Base-by-base conservation (phyloP, 352 stramenopile genomes). In the Globisporangium rhizosaccharum region DNA sequence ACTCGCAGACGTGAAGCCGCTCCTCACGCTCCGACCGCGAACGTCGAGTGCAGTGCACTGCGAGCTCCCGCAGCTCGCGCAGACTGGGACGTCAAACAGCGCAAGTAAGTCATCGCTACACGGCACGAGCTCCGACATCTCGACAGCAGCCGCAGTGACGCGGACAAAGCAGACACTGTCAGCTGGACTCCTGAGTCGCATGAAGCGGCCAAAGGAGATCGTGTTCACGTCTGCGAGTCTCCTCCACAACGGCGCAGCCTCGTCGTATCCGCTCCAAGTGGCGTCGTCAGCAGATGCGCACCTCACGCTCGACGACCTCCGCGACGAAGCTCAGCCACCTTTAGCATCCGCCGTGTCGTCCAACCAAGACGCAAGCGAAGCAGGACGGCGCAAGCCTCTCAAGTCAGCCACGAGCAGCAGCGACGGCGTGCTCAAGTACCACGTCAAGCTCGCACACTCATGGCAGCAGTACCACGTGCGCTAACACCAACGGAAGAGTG, bases 391-490 rank as follows among this genome's bases (percentile, higher is more conserved):
- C 33, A 57, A 57, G 44, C 62, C 11, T 18, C 26, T 18, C 26
- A 6, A 12, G 4, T 14, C 37, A 49, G 18, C 25, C 15, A 25
- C 20, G 39, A 58, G 49, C 8, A 20, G 14, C 41, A 20, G 20
- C 44, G 44, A 49, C 44, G 18, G 60, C 3, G 67, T 85, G 58
- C 70, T 88, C 5, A 70, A 63, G 5, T 82, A 87, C 56, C 78
- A 88, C 63, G 65, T 88, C 26, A 83, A 81, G 55, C 72, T 88
- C 44, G 79, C 76, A 0, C 79, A 88, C 51, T 73, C 77, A 23
- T 88, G 76, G 81, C 67, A 72, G 56, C 70, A 75, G 36, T 68
- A 61, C 41, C 44, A 63, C 28, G 57, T 45, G 41, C 37, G 33
- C 33, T 39, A 51, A 42, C 36, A 55, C 20, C 52, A 30, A 62